Conservation (phyloP, 1,139 yeast genomes). For the Yamadazyma dendronema region DNA sequence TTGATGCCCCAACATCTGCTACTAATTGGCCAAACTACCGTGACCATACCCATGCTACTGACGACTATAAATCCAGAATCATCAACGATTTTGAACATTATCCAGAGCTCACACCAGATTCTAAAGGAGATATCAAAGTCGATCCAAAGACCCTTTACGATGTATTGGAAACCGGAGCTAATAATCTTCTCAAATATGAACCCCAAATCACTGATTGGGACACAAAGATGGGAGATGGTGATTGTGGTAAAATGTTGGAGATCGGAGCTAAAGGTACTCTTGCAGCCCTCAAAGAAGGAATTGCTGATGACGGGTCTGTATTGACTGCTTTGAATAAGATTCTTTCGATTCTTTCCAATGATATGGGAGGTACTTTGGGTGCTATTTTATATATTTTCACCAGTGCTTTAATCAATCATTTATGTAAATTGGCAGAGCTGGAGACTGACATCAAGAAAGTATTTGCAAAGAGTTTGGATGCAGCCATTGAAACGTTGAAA, state of each 20-base stretch:
- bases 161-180: constrained; percentile 33
- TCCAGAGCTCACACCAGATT: constrained; percentile 24
- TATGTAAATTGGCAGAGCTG: constrained; percentile 19
- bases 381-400: constrained; percentile 48
- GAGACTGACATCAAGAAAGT: constrained; percentile 17
- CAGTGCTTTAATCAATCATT: constrained; percentile 39
- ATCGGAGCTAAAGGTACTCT: constrained; percentile 42
- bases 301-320: constrained; percentile 18
- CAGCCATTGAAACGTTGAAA: constrained; percentile 33
- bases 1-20: constrained; percentile 39
- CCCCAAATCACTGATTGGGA: constrained; percentile 51
- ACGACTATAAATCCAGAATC: constrained; percentile 25
- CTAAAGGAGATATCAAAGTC: constrained; percentile 26
- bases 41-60: constrained; percentile 30
- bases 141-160: constrained; percentile 28
- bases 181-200: constrained; percentile 38
- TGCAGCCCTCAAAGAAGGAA: constrained; percentile 28
- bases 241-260: constrained; percentile 49
- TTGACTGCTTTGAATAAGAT: constrained; percentile 34
- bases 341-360: constrained; percentile 39
- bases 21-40: constrained; percentile 38
- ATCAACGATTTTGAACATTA: constrained; percentile 35
- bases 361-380: constrained; percentile 58
- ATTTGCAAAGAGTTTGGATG: constrained; percentile 27
- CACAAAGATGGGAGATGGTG: constrained; percentile 53